Evolutionary conservation across 2,329 filamentous ascomycete genomes (phyloP).

Genomic region (Hypoxylon sp.): DNA sequence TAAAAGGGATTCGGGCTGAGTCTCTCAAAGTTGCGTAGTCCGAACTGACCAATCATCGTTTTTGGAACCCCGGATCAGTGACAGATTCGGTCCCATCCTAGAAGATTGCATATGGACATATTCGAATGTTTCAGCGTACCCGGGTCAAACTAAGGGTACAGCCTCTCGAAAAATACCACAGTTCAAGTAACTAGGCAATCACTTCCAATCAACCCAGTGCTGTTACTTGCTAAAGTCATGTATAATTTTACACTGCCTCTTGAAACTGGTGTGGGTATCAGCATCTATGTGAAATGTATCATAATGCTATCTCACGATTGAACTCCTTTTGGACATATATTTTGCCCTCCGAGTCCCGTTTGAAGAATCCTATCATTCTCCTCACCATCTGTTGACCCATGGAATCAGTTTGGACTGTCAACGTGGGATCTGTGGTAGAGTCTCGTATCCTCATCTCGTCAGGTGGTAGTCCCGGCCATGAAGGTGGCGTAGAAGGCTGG

Average conservation of each 20-base stretch:
- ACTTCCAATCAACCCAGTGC: too few relatives aligned
- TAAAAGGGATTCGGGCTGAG: conserved; percentile 3
- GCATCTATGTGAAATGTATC: too few relatives aligned
- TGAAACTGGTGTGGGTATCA: too few relatives aligned
- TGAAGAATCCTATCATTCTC: conserved; percentile 39
- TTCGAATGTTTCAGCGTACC: too few relatives aligned
- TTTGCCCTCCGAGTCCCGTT: conserved; percentile 33
- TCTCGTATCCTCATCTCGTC: conserved; percentile 44
- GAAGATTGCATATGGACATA: neutral
- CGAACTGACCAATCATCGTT: conserved; percentile 25
- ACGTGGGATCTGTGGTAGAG: conserved; percentile 30
- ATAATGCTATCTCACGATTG: conserved; percentile 26
- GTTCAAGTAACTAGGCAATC: too few relatives aligned
- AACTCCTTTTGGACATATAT: conserved; percentile 40
- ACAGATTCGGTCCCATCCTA: conserved; percentile 7
- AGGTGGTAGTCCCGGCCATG: conserved; percentile 39
- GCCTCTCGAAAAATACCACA: too few relatives aligned
- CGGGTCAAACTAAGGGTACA: too few relatives aligned
- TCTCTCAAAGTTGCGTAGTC: conserved; percentile 14
- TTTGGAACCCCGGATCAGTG: neutral
- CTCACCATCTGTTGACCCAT: conserved; percentile 29
- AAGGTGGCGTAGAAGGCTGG: conserved; percentile 22
- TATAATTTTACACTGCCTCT: too few relatives aligned
- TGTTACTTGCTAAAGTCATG: too few relatives aligned
- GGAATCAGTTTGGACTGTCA: conserved; percentile 19